Percentiles rank a stretch among this genome's conserved stretches.
Conservation (phyloP, 495 filamentous ascomycete genomes). For the Thermochaetoides thermophila region DNA sequence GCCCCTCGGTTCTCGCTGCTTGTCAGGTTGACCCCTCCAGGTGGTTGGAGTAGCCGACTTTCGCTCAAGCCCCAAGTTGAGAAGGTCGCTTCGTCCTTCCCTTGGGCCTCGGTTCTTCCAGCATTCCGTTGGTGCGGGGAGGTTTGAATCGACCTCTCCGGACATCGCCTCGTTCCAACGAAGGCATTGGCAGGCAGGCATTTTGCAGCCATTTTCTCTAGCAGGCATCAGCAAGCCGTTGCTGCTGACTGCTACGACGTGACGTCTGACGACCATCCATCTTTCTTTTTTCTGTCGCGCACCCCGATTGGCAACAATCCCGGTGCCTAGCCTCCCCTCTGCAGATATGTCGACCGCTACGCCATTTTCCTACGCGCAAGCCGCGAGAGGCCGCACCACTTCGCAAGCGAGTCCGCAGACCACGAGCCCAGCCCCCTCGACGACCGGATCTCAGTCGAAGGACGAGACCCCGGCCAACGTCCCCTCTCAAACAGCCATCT, state of each 20-base stretch:
- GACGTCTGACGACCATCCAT: too few relatives aligned
- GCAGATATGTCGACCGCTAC: slow-evolving; percentile 25
- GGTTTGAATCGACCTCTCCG: slow-evolving; percentile 16
- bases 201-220: slow-evolving; percentile 3
- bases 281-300: too few relatives aligned
- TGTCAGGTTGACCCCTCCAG: not conserved
- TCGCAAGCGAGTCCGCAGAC: slow-evolving; percentile 43
- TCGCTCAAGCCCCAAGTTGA: slow-evolving; percentile 1
- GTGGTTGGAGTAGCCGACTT: not conserved
- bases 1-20: not conserved
- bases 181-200: slow-evolving; percentile 7
- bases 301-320: too few relatives aligned
- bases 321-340: too few relatives aligned
- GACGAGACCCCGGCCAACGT: slow-evolving; percentile 40
- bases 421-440: slow-evolving; percentile 50
- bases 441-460: slow-evolving; percentile 43
- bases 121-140: slow-evolving; percentile 14
- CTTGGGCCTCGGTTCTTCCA: slow-evolving; percentile 3
- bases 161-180: slow-evolving; percentile 20
- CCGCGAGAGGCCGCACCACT: slow-evolving; percentile 60
- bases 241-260: slow-evolving; percentile 1
- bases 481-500: slow-evolving; percentile 37
- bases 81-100: not conserved
- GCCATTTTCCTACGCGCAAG: slow-evolving; percentile 87
- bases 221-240: slow-evolving; percentile 5